Conservation (phyloP, 371 early-diverging fungal species). For the Conidiobolus incongruus region DNA sequence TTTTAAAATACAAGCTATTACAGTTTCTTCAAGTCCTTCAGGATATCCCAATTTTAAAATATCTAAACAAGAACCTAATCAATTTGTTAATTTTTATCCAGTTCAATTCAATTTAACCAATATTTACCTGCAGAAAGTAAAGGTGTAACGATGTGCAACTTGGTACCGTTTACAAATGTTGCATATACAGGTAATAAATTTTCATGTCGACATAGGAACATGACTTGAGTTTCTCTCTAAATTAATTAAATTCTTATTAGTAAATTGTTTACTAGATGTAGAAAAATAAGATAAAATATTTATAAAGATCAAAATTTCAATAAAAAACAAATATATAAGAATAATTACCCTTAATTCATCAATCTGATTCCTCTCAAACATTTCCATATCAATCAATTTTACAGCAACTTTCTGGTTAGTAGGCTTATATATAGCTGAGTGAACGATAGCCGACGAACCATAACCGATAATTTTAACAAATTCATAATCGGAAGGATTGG, state of each 20-base stretch:
- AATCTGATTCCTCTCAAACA: constrained; percentile 84
- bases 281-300: too few species aligned
- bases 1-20: constrained; percentile 65
- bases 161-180: constrained; percentile 56
- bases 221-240: constrained; percentile 65
- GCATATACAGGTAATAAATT: constrained; percentile 65
- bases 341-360: constrained; percentile 59
- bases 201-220: constrained; percentile 66
- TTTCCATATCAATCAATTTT: constrained; percentile 77
- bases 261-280: too few species aligned
- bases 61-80: constrained; percentile 66
- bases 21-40: constrained; percentile 61
- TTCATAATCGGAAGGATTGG: too few species aligned
- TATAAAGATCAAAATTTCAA: too few species aligned
- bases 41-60: constrained; percentile 66
- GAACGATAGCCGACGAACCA: constrained; percentile 76
- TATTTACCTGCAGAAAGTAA: constrained; percentile 43
- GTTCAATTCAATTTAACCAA: too few species aligned
- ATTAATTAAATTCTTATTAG: background rate
- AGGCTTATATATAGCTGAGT: constrained; percentile 55
- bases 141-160: constrained; percentile 65
- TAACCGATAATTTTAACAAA: too few species aligned
- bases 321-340: background rate
- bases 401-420: constrained; percentile 44
- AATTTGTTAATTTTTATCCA: too few species aligned